Percentiles rank a stretch among this genome's conserved stretches.
These are phyloP conservation scores for Sclerotinia minor DNA, from an alignment of 2,329 filamentous ascomycete species.

Conservation along the genomic window DNA sequence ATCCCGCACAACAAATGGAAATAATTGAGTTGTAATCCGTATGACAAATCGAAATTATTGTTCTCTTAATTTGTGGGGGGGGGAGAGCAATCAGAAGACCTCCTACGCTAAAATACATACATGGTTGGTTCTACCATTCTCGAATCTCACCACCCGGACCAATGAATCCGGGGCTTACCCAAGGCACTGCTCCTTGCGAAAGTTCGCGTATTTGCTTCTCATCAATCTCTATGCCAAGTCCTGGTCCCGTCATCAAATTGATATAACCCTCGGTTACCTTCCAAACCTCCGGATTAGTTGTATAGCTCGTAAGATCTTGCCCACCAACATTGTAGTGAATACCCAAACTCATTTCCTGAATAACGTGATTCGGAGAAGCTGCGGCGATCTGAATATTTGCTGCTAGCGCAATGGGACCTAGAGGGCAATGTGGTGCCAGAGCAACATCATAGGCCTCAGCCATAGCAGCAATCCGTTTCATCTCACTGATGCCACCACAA, in stretches of 20 bases:
- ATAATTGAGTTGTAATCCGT: neutral
- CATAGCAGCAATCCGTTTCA: slow-evolving; percentile 68
- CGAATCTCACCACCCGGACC: slow-evolving; percentile 66
- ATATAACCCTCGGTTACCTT: slow-evolving; percentile 67
- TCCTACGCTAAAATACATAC: neutral
- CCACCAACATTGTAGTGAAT: slow-evolving; percentile 76
- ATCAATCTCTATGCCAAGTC: slow-evolving; percentile 69
- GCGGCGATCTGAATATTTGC: slow-evolving; percentile 68
- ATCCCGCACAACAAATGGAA: neutral
- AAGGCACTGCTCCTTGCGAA: slow-evolving; percentile 59
- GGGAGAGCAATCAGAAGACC: too few relatives aligned
- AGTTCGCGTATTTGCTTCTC: slow-evolving; percentile 65
- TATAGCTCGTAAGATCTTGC: slow-evolving; percentile 66
- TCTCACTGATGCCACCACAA: slow-evolving; percentile 70
- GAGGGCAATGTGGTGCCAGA: slow-evolving; percentile 70
- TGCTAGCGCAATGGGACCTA: slow-evolving; percentile 72
- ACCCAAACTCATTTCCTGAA: slow-evolving; percentile 76
- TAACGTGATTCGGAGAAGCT: slow-evolving; percentile 63
- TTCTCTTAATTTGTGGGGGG: neutral
- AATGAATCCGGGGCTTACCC: slow-evolving; percentile 66
- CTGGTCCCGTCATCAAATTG: slow-evolving; percentile 57
- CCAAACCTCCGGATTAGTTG: slow-evolving; percentile 64
- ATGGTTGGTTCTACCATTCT: slow-evolving; percentile 57
- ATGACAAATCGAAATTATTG: neutral
- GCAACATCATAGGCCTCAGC: slow-evolving; percentile 73